These are phyloP conservation scores for Podaxis pistillaris DNA, from an alignment of 768 basidiomycete genomes.

Conservation along the genomic window DNA sequence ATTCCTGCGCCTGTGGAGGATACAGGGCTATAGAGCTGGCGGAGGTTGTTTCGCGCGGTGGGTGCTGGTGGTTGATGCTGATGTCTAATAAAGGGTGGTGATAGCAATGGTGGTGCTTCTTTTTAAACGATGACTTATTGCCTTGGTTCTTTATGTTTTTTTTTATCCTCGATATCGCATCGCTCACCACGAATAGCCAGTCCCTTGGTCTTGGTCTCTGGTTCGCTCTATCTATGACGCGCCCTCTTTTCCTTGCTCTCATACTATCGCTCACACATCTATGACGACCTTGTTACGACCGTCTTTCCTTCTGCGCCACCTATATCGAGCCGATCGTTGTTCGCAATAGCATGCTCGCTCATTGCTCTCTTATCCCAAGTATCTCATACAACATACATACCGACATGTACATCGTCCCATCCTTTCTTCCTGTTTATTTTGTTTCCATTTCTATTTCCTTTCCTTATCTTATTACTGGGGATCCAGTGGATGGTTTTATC, in stretches of 20 bases:
- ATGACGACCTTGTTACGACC: slow-evolving; percentile 3
- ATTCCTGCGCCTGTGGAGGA: slow-evolving; percentile 24
- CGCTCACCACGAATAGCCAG: neutral
- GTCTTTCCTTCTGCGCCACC: neutral
- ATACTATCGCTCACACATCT: neutral
- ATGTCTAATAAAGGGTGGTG: neutral
- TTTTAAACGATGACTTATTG: slow-evolving; percentile 12
- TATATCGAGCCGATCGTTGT: too few species aligned
- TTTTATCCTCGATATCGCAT: neutral
- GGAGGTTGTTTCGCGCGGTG: neutral
- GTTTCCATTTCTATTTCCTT: too few species aligned
- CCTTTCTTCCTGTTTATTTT: neutral
- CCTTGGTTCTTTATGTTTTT: slow-evolving; percentile 13
- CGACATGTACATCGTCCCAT: neutral
- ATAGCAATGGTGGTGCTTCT: neutral
- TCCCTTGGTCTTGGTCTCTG: neutral
- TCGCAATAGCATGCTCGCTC: neutral
- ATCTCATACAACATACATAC: neutral
- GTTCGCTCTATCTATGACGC: slow-evolving; percentile 2
- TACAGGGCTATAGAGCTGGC: neutral
- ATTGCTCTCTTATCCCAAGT: neutral
- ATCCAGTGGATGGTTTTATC: neutral
- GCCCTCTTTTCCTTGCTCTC: neutral
- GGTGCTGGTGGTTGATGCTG: neutral
- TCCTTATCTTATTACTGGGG: neutral